Base-by-base conservation (phyloP, 768 basidiomycete genomes). In the Candolleomyces eurysporus region DNA sequence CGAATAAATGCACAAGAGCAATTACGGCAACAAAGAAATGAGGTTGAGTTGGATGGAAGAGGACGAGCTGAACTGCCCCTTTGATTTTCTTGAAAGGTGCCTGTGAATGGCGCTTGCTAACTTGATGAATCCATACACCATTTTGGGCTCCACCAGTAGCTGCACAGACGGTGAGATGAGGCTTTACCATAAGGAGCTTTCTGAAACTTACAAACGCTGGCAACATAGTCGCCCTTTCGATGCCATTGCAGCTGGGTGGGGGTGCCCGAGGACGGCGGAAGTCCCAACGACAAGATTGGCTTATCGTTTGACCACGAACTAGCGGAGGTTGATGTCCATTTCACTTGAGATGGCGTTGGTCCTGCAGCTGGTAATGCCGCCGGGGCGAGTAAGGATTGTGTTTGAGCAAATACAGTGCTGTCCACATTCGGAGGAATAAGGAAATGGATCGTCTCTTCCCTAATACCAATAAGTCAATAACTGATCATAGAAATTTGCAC, bases 21-120 rank as follows among this genome's bases (percentile, higher is more conserved):
- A 92, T 74, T 73, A 96, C 94, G 48, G 97, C 97, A 54, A 98
- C 96, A 68, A 98, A 98, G 82, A 99, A 97, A 75, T 96, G 87
- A 5, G 97, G 94, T 73, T 94, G 94, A 31, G 80, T 76, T 4
- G 97, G 97, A 75, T 99, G 97, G 85, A 99, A 99, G 46, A 91
- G 81, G 21, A 97, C 96, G 51, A 88, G 76, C 75, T 99, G 97
- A 9, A 98, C 89, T 14, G 84, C 71, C 36, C 97, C 97, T 74
- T 92, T 92, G 65, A 96, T 85, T 74, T 94, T 96, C 73, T 90
- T 94, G 86, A 99, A 98, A 11, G 97, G 97, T 5, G 95, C 93
- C 76, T 99, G 97, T 4, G 96, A 98, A 73, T 97, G 91, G 71
- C 95, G 88, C 62, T 91, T 89, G 31, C 92, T 90, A 17, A 97